These are phyloP conservation scores for Solanum acaule DNA, from an alignment of 257 asterid genomes.

Conservation along the genomic window DNA sequence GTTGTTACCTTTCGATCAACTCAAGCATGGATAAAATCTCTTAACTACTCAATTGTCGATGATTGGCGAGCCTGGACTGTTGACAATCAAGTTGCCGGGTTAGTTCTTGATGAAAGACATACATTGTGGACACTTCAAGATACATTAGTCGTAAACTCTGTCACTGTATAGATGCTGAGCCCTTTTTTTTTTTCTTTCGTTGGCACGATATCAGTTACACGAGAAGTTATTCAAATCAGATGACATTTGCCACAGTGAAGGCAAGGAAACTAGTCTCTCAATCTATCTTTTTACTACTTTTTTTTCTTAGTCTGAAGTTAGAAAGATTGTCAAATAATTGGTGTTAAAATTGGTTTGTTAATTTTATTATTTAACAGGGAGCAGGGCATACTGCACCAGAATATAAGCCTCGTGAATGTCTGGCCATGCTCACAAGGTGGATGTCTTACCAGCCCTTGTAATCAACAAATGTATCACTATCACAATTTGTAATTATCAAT, in stretches of 20 bases:
- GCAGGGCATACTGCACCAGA: constrained; percentile 7
- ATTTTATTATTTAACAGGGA: not conserved
- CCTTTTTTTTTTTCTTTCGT: not conserved
- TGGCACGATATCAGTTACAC: not conserved
- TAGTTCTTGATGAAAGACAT: not conserved
- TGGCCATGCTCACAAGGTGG: constrained; percentile 14
- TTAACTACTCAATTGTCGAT: constrained; percentile 22
- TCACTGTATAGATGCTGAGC: not conserved
- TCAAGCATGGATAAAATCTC: constrained; percentile 39
- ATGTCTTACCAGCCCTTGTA: not conserved
- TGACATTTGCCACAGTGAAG: constrained; percentile 22
- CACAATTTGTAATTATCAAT: not conserved
- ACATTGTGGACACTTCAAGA: not conserved
- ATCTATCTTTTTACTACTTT: not conserved
- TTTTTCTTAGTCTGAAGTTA: not conserved
- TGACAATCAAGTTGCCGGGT: constrained; percentile 32
- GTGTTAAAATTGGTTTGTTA: not conserved
- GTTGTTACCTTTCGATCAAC: constrained; percentile 19
- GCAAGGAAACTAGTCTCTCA: not conserved
- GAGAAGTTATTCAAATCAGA: constrained; percentile 3
- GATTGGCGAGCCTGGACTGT: constrained; percentile 37
- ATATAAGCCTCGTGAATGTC: constrained; percentile 7
- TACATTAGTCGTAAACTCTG: not conserved
- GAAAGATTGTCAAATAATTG: not conserved
- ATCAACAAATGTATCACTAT: not conserved